Conservation (phyloP, 495 filamentous ascomycete species). For the Penicillium tannophilum region DNA sequence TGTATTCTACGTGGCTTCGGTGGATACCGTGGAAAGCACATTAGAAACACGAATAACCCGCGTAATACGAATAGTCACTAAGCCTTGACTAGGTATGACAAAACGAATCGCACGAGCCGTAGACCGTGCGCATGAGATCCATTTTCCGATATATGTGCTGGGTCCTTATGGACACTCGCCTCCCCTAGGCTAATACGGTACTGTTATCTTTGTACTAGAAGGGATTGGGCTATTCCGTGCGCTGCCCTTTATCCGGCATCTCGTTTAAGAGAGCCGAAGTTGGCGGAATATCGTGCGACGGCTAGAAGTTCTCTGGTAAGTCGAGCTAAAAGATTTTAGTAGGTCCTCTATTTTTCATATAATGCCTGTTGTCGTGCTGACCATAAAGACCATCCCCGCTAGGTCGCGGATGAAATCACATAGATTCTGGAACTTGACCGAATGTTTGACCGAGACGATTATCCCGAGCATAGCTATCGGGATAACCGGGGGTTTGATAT, state of each 20-base stretch:
- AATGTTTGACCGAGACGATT: neutral
- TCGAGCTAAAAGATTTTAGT: neutral
- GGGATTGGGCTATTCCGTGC: neutral
- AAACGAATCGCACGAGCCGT: neutral
- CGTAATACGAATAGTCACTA: neutral
- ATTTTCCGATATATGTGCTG: neutral
- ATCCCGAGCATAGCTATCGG: neutral
- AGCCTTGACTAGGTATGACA: neutral
- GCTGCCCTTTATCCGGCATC: neutral
- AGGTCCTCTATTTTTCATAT: neutral
- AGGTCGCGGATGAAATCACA: neutral
- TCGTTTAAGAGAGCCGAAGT: neutral
- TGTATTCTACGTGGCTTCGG: conserved; percentile 11
- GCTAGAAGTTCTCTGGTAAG: neutral
- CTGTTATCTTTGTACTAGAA: neutral
- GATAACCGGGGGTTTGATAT: neutral
- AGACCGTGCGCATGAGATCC: neutral
- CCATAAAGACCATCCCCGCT: neutral
- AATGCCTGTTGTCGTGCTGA: neutral
- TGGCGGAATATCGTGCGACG: neutral
- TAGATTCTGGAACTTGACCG: neutral
- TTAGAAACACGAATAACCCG: neutral
- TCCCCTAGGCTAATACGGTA: neutral
- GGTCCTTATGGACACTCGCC: neutral
- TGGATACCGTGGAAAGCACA: conserved; percentile 1